Evolutionary conservation across 331 rosid genomes (phyloP).

Genomic region (Telfairia occidentalis): DNA sequence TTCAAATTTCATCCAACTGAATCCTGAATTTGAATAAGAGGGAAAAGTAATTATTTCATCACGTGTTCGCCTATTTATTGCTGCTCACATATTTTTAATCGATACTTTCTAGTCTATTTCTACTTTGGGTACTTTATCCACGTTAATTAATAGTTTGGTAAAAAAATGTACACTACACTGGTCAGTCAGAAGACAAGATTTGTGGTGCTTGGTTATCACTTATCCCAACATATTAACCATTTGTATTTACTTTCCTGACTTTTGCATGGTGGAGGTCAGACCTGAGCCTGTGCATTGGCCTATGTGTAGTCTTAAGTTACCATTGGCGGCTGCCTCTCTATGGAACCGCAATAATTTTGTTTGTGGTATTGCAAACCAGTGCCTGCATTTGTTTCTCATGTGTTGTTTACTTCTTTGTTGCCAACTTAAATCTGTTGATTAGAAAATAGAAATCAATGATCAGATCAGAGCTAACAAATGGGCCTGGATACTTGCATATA

Average conservation of each 20-base stretch:
- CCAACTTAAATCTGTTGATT: background rate
- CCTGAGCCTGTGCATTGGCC: background rate
- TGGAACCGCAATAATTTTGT: background rate
- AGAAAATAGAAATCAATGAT: background rate
- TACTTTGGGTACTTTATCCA: background rate
- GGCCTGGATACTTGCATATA: background rate
- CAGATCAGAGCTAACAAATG: background rate
- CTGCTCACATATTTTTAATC: background rate
- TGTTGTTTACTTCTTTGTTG: background rate
- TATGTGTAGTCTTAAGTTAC: background rate
- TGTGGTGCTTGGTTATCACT: background rate
- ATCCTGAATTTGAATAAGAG: background rate
- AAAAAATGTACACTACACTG: background rate
- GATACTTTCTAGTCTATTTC: background rate
- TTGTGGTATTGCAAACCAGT: background rate
- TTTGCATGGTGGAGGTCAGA: constrained; percentile 1
- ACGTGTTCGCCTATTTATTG: background rate
- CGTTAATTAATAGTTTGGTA: background rate
- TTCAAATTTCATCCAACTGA: background rate
- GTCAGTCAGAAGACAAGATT: background rate
- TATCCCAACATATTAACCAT: background rate
- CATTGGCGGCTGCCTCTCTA: background rate
- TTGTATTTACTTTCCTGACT: background rate
- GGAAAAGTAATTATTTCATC: background rate
- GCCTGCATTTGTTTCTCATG: background rate